Percentiles rank a stretch among this genome's conserved stretches.
These are phyloP conservation scores for Rosa rugosa DNA, from an alignment of 306 rosid genomes.

Conservation along the genomic window DNA sequence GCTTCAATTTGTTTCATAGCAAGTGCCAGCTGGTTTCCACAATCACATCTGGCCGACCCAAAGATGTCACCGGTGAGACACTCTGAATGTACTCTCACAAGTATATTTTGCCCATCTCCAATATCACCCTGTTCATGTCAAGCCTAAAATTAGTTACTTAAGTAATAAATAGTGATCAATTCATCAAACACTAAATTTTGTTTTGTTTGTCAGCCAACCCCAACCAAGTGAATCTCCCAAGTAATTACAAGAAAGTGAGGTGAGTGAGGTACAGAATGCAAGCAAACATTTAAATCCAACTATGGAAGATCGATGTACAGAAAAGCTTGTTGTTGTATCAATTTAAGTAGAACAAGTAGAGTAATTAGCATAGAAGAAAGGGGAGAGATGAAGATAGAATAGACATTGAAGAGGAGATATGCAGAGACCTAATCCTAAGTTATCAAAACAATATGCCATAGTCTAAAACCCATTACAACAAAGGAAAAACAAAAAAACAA, in stretches of 20 bases:
- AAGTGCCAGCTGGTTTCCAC: conserved; percentile 86
- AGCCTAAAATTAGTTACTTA: conserved; percentile 4
- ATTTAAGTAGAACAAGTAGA: neutral
- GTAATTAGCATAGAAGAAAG: neutral
- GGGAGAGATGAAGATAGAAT: neutral
- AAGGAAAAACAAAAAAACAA: neutral
- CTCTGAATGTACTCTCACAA: conserved; percentile 96
- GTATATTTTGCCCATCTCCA: conserved; percentile 81
- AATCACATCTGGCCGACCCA: conserved; percentile 95
- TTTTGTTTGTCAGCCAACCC: neutral
- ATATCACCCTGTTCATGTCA: conserved; percentile 71
- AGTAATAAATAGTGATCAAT: neutral
- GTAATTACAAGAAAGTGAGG: neutral
- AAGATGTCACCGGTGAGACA: conserved; percentile 98
- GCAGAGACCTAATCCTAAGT: neutral
- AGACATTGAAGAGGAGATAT: neutral
- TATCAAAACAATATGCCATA: neutral
- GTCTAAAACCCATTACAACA: neutral
- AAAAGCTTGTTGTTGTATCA: conserved; percentile 2
- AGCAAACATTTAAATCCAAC: neutral
- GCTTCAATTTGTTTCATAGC: conserved; percentile 96
- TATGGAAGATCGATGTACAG: neutral
- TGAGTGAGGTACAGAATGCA: neutral
- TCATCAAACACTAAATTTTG: neutral
- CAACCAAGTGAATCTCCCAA: neutral